Conservation (phyloP, 257 asterid genomes). For the Petrea volubilis region DNA sequence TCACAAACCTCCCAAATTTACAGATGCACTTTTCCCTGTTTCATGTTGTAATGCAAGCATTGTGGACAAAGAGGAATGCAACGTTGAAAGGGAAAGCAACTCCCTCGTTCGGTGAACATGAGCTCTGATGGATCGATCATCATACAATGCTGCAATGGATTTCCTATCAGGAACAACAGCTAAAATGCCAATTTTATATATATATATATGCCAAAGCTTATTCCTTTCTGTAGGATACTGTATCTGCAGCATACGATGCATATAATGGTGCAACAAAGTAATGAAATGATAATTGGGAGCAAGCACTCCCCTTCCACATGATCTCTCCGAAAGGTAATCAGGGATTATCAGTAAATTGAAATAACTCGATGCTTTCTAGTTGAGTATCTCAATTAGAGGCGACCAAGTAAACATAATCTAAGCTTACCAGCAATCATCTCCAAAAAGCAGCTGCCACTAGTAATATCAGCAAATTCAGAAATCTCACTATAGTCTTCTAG, state of each 20-base stretch:
- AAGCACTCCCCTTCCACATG: background rate
- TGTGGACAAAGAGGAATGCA: conserved; percentile 88
- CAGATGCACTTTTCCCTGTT: conserved; percentile 42
- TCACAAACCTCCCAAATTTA: conserved; percentile 60
- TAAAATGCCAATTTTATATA: background rate
- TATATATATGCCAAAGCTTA: background rate
- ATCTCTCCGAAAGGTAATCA: background rate
- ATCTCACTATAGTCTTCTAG: conserved; percentile 94
- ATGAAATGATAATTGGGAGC: background rate
- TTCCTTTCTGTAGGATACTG: background rate
- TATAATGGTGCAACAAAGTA: background rate
- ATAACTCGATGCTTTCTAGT: background rate
- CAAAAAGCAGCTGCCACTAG: conserved; percentile 76
- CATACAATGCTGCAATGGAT: conserved; percentile 76
- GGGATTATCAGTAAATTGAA: background rate
- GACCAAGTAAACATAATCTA: conserved; percentile 15
- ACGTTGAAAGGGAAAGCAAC: conserved; percentile 74
- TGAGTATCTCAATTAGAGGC: conserved; percentile 13
- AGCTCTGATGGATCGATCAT: conserved; percentile 96
- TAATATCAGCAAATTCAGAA: conserved; percentile 91
- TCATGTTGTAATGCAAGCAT: conserved; percentile 84
- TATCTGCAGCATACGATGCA: conserved; percentile 1
- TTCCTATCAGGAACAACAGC: background rate
- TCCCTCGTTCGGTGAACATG: conserved; percentile 90
- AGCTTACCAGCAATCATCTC: conserved; percentile 91